Evolutionary conservation across 768 basidiomycete species (phyloP).

Genomic region (Suillus alpinus): DNA sequence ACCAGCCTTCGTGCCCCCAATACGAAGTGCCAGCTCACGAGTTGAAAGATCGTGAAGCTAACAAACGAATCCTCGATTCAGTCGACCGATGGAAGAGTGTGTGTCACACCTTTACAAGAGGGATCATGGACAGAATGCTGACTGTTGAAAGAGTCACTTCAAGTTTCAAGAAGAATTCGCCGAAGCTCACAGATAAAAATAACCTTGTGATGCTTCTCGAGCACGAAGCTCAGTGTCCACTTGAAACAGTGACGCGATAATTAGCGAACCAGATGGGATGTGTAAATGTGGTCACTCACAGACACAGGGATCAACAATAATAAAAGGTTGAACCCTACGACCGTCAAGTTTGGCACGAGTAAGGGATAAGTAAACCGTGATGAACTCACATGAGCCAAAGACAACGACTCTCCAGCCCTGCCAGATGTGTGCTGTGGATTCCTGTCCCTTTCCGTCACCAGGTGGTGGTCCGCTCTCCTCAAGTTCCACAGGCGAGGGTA

Average conservation of each 20-base stretch:
- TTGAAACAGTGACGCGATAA: conserved; percentile 22
- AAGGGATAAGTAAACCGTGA: neutral
- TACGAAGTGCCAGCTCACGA: conserved; percentile 65
- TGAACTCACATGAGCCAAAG: conserved; percentile 53
- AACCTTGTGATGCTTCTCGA: conserved; percentile 47
- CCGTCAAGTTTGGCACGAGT: conserved; percentile 1
- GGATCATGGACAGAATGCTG: conserved; percentile 69
- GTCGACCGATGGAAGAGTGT: neutral
- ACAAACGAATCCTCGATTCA: conserved; percentile 6
- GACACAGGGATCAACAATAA: conserved; percentile 64
- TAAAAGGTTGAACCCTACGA: conserved; percentile 67
- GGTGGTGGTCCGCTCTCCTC: conserved; percentile 3
- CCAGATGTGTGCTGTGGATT: conserved; percentile 25
- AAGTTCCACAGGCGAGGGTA: conserved; percentile 18
- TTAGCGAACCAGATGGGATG: neutral
- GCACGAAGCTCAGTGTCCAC: conserved; percentile 55
- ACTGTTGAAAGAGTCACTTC: conserved; percentile 34
- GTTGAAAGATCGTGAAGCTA: conserved; percentile 80
- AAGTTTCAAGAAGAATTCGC: neutral
- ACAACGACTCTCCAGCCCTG: conserved; percentile 55
- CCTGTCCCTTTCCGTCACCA: conserved; percentile 4
- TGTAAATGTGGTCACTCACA: conserved; percentile 38
- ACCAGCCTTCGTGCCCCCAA: conserved; percentile 76
- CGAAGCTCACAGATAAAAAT: conserved; percentile 57
- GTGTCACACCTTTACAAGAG: conserved; percentile 63